Conservation (phyloP, 2,329 filamentous ascomycete species). For the Scortechinia acanthostroma region DNA sequence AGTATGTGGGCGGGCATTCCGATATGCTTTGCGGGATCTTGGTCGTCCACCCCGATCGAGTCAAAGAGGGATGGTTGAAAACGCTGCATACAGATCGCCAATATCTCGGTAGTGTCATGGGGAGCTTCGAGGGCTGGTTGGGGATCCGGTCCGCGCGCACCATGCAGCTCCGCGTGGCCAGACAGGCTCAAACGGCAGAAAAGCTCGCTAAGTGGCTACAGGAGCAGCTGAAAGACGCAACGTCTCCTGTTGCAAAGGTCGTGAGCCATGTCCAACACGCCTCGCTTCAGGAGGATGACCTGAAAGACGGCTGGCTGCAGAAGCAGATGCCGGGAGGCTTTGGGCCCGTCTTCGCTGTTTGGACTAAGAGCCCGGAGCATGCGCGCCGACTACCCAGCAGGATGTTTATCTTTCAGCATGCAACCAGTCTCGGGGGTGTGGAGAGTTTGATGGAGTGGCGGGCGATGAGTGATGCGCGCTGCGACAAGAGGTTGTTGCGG, state of each 20-base stretch:
- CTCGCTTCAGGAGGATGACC: constrained; percentile 63
- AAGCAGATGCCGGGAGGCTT: constrained; percentile 88
- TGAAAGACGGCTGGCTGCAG: constrained; percentile 67
- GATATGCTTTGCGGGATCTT: constrained; percentile 88
- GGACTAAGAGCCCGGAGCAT: constrained; percentile 46
- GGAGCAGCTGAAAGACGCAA: constrained; percentile 15
- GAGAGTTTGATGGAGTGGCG: constrained; percentile 97
- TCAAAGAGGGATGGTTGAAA: constrained; percentile 51
- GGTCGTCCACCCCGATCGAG: constrained; percentile 44
- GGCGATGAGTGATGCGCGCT: constrained; percentile 71
- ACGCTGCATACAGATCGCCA: constrained; percentile 62
- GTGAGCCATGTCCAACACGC: constrained; percentile 68
- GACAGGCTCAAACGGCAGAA: constrained; percentile 68
- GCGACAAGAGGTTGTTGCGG: constrained; percentile 69
- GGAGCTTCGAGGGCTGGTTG: constrained; percentile 84
- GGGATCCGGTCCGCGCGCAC: constrained; percentile 81
- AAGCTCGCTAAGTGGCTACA: constrained; percentile 67
- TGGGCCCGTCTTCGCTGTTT: constrained; percentile 79
- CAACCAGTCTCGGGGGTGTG: constrained; percentile 86
- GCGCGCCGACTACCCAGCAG: constrained; percentile 72
- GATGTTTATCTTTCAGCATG: constrained; percentile 81
- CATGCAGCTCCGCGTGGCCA: constrained; percentile 71
- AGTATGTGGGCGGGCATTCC: constrained; percentile 92
- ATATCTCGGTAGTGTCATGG: constrained; percentile 78
- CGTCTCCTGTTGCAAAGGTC: constrained; percentile 35